A percentile compares a stretch with the other conserved stretches of the same genome.
Evolutionary conservation across 371 early-diverging fungal genomes (phyloP).

Genomic region (Encephalitozoon romaleae): DNA sequence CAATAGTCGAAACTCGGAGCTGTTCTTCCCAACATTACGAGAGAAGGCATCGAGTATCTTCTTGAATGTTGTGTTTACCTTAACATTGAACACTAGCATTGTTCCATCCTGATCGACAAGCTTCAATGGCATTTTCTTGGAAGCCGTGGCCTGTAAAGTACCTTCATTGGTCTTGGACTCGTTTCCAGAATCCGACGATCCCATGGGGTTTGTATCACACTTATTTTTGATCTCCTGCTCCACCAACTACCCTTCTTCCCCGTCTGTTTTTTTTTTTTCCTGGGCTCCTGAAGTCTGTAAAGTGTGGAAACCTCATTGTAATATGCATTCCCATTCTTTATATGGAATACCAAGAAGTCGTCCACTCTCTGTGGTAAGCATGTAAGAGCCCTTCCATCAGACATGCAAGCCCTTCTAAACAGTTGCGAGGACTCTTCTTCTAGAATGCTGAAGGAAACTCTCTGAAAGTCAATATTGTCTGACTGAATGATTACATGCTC

Average conservation of each 20-base stretch:
- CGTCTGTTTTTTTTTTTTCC: not conserved
- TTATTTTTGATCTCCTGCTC: not conserved
- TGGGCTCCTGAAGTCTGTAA: not conserved
- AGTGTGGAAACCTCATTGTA: not conserved
- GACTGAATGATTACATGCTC: not conserved
- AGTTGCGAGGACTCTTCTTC: not conserved
- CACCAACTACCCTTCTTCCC: not conserved
- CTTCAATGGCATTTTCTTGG: conserved; percentile 37
- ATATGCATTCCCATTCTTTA: not conserved
- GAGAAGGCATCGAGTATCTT: conserved; percentile 51
- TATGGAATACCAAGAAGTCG: not conserved
- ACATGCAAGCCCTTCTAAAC: not conserved
- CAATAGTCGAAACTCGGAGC: conserved; percentile 36
- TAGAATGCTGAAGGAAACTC: not conserved
- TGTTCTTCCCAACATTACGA: conserved; percentile 20
- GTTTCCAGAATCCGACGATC: not conserved
- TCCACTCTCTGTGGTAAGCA: not conserved
- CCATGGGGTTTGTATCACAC: not conserved
- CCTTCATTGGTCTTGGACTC: not conserved
- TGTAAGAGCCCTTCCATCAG: not conserved
- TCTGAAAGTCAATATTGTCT: not conserved
- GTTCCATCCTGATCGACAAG: conserved; percentile 29
- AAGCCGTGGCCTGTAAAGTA: not conserved
- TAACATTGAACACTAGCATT: conserved; percentile 42
- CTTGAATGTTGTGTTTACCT: conserved; percentile 27